phyloP scores from a whole-genome alignment of 2,329 filamentous ascomycete genomes.

The Delphinella strobiligena region DNA sequence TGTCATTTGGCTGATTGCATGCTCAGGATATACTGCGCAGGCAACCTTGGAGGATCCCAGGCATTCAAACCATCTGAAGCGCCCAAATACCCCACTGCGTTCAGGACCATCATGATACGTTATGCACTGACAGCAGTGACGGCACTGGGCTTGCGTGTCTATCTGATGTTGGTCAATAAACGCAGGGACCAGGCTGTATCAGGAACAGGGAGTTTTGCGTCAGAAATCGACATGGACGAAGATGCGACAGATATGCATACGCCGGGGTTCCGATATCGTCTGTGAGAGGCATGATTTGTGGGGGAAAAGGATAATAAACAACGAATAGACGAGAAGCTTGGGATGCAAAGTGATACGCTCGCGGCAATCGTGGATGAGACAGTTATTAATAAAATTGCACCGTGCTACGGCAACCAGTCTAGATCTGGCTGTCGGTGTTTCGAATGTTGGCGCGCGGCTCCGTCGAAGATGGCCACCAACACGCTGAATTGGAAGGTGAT shows the following conservation, averaged over 20 bases:
- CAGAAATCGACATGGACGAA: slow-evolving; percentile 34
- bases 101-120: slow-evolving; percentile 44
- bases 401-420: too few relatives aligned
- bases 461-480: too few relatives aligned
- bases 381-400: too few relatives aligned
- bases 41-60: slow-evolving; percentile 36
- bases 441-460: too few relatives aligned
- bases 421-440: too few relatives aligned
- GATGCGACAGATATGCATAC: slow-evolving; percentile 51
- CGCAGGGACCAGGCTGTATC: too few relatives aligned
- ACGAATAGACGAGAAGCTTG: background rate
- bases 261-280: slow-evolving; percentile 46
- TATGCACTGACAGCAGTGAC: slow-evolving; percentile 40
- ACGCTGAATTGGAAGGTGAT: too few relatives aligned
- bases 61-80: slow-evolving; percentile 38
- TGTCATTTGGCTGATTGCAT: too few relatives aligned
- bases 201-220: too few relatives aligned
- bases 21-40: slow-evolving; percentile 39
- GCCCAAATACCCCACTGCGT: slow-evolving; percentile 36
- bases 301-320: background rate
- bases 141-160: slow-evolving; percentile 33
- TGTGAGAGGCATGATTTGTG: slow-evolving; percentile 18
- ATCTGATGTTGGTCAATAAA: slow-evolving; percentile 36
- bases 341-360: too few relatives aligned
- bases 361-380: too few relatives aligned